Evolutionary conservation across 1,139 yeast species (phyloP).

Genomic region (Kurtzmaniella natalensis): DNA sequence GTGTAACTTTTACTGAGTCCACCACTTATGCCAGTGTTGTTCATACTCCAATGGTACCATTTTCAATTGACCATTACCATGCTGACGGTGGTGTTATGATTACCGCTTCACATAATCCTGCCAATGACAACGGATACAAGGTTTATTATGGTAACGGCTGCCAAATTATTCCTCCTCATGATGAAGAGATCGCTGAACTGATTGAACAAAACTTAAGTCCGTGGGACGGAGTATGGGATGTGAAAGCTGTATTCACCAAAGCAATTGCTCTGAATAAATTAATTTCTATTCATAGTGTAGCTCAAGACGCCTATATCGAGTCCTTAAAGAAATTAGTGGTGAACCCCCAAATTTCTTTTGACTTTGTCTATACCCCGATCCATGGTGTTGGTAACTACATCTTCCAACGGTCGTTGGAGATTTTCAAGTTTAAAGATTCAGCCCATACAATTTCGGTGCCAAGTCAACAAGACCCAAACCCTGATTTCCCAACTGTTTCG

Average conservation of each 20-base stretch:
- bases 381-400: conserved; percentile 84
- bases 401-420: conserved; percentile 21
- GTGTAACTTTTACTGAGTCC: conserved; percentile 11
- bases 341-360: conserved; percentile 20
- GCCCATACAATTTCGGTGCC: conserved; percentile 29
- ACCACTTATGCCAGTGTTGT: conserved; percentile 26
- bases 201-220: conserved; percentile 64
- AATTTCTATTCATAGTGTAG: conserved; percentile 23
- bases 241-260: conserved; percentile 25
- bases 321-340: conserved; percentile 25
- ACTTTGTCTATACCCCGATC: conserved; percentile 85
- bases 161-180: conserved; percentile 93
- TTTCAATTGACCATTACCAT: conserved; percentile 57
- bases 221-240: conserved; percentile 53
- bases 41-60: conserved; percentile 93
- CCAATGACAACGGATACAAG: conserved; percentile 88
- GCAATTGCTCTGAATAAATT: conserved; percentile 21
- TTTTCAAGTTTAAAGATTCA: conserved; percentile 11
- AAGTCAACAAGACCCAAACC: conserved; percentile 74
- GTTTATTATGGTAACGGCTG: conserved; percentile 94
- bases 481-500: conserved; percentile 75
- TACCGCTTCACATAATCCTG: conserved; percentile 96
- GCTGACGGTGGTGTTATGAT: conserved; percentile 91
- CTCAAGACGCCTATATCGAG: conserved; percentile 32
- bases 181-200: conserved; percentile 59